A percentile compares a stretch with the other conserved stretches of the same genome.
These are phyloP conservation scores for Zizania latifolia DNA, from an alignment of 176 grass and related monocot species.

Conservation along the genomic window DNA sequence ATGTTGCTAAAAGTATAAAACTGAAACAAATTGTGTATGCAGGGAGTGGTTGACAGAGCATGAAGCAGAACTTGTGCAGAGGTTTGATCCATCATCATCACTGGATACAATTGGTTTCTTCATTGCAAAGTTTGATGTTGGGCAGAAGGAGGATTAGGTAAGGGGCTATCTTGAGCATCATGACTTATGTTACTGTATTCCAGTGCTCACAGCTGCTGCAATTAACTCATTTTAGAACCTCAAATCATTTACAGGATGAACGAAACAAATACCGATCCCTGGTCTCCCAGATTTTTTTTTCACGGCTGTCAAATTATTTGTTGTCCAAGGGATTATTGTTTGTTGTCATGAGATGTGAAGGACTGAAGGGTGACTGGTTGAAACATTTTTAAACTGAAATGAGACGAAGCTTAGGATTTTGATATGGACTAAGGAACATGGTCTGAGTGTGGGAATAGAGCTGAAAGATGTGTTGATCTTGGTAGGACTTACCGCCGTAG, in stretches of 20 bases:
- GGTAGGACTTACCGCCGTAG: too few relatives aligned
- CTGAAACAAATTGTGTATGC: too few relatives aligned
- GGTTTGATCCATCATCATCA: constrained; percentile 83
- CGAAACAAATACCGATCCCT: background rate
- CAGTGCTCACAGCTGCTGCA: background rate
- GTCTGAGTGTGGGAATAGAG: background rate
- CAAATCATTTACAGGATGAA: background rate
- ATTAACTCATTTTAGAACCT: background rate
- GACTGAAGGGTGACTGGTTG: background rate
- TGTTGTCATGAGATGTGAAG: background rate
- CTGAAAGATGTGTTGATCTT: background rate
- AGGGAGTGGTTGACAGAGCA: constrained; percentile 74
- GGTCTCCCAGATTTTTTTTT: constrained; percentile 2
- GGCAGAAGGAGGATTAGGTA: constrained; percentile 36
- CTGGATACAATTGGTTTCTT: constrained; percentile 95
- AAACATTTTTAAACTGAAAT: background rate
- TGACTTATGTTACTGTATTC: background rate
- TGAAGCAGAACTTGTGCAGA: constrained; percentile 87
- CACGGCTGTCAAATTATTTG: background rate
- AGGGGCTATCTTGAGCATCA: background rate
- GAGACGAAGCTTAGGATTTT: background rate
- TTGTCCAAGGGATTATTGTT: background rate
- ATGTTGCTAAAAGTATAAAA: background rate
- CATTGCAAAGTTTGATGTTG: constrained; percentile 75
- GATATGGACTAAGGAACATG: too few relatives aligned